Evolutionary conservation across 2,329 filamentous ascomycete genomes (phyloP), one percentile per base, ranked within the genome.

Genomic region (Claviceps lovelessii): DNA sequence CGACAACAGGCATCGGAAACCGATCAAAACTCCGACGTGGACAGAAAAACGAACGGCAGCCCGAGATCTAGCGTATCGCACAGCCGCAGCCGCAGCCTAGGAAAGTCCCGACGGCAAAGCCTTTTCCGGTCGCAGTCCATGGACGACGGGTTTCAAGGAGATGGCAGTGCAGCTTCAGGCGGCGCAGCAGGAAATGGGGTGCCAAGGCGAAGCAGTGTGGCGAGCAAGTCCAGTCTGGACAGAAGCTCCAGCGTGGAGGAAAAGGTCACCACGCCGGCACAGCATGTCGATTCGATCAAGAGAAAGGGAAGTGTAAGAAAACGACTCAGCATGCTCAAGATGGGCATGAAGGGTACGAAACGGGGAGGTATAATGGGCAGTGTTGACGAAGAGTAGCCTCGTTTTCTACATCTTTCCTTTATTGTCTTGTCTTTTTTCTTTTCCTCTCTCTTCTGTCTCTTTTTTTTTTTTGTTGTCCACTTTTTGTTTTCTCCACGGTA

Each of bases 261-360:
- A 23, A 58, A 63, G 10, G 61, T 65, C 15, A 10, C 65, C 15
- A 10, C 44, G 49, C 54, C 62, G 28, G 54, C 55, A 0, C 61
- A 64, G 37, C 66, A 64, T 47, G 73, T 69, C 42, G n/a, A 19
- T 4, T 64, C 67, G 10, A 51, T 72, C 42, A 66, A 69, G 55
- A 76, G 76, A 63, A 78, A 79, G 53, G 80, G 79, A 41, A 85
- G 83, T 56, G 79, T 94, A 60, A 82, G 84, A 70, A 91, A 89
- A 72, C 73, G 89, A 63, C 75, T 94, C 60, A 93, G 87, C 66
- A 74, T 90, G 62, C 74, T 94, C 63, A 87, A 85, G 66, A 76
- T 90, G 52, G 84, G 85, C 35, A 84, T 83, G 67, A 88, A 86
- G 71, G 73, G 73, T 49, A 81, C 78, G 64, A 84, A 81, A 66